These are phyloP conservation scores for Boletus vinaceobasis DNA, from an alignment of 768 basidiomycete genomes.

Conservation along the genomic window DNA sequence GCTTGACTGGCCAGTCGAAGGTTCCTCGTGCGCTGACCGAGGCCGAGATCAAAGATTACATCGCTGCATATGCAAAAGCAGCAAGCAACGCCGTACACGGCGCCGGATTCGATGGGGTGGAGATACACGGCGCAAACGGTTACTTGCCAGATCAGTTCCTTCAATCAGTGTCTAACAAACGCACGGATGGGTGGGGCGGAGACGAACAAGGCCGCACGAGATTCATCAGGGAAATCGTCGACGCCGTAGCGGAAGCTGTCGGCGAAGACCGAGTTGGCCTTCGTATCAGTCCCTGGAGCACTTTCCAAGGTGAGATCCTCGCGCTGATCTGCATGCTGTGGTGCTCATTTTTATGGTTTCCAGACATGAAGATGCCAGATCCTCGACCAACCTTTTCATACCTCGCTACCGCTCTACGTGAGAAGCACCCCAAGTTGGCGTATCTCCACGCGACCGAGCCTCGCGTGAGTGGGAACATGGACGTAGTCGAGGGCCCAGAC, in stretches of 20 bases:
- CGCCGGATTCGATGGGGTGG: slow-evolving; percentile 48
- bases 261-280: slow-evolving; percentile 54
- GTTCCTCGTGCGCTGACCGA: slow-evolving; percentile 19
- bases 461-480: slow-evolving; percentile 16
- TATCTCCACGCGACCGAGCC: slow-evolving; percentile 54
- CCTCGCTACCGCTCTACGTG: slow-evolving; percentile 40
- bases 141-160: slow-evolving; percentile 62
- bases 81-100: slow-evolving; percentile 33
- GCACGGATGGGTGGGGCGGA: slow-evolving; percentile 69
- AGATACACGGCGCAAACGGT: slow-evolving; percentile 41
- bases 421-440: slow-evolving; percentile 35
- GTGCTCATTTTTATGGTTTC: neutral
- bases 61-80: slow-evolving; percentile 28
- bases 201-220: slow-evolving; percentile 55
- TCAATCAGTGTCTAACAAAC: slow-evolving; percentile 51
- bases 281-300: slow-evolving; percentile 56
- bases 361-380: slow-evolving; percentile 52
- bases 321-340: too few species aligned
- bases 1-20: slow-evolving; percentile 11
- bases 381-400: slow-evolving; percentile 55
- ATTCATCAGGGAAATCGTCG: slow-evolving; percentile 54
- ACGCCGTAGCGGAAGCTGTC: slow-evolving; percentile 48
- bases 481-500: neutral
- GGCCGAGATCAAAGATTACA: slow-evolving; percentile 34
- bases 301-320: slow-evolving; percentile 34